phyloP scores from a whole-genome alignment of 1,284 basidiomycete genomes.

The Phenoliferia sp. region DNA sequence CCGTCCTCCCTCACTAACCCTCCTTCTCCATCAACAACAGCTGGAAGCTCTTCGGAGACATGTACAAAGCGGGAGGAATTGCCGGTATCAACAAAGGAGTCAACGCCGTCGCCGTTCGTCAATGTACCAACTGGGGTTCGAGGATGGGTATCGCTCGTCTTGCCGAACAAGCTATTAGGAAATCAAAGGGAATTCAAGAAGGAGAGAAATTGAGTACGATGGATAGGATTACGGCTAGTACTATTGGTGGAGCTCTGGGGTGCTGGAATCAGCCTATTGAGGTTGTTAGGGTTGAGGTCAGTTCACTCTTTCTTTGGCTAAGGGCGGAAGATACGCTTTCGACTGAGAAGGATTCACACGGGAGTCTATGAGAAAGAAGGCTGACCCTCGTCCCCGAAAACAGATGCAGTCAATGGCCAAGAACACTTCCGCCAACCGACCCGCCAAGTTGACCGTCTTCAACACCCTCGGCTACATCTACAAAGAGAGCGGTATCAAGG shows the following conservation, averaged over 20 bases:
- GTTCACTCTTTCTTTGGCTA: conserved; percentile 2
- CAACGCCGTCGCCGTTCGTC: conserved; percentile 75
- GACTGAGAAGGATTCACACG: not conserved
- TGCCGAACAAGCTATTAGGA: conserved; percentile 76
- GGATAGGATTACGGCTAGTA: conserved; percentile 87
- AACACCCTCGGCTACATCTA: conserved; percentile 88
- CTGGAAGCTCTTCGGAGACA: conserved; percentile 88
- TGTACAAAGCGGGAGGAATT: conserved; percentile 88
- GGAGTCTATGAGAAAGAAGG: not conserved
- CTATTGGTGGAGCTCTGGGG: conserved; percentile 88
- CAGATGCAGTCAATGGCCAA: conserved; percentile 99
- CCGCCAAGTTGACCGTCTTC: conserved; percentile 79
- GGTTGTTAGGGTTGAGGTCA: conserved; percentile 83
- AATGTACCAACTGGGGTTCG: conserved; percentile 97
- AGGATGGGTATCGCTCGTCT: conserved; percentile 96
- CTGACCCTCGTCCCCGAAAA: conserved; percentile 4
- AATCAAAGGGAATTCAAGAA: conserved; percentile 65
- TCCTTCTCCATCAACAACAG: not conserved
- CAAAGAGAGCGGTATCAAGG: conserved; percentile 92
- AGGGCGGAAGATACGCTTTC: not conserved
- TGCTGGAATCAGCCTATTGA: conserved; percentile 99
- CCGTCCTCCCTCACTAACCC: not conserved
- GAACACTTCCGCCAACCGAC: conserved; percentile 62
- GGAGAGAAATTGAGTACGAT: conserved; percentile 66
- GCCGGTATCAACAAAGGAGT: conserved; percentile 99